Conservation (phyloP, 2,329 filamentous ascomycete species). For the Exserohilum turcica region DNA sequence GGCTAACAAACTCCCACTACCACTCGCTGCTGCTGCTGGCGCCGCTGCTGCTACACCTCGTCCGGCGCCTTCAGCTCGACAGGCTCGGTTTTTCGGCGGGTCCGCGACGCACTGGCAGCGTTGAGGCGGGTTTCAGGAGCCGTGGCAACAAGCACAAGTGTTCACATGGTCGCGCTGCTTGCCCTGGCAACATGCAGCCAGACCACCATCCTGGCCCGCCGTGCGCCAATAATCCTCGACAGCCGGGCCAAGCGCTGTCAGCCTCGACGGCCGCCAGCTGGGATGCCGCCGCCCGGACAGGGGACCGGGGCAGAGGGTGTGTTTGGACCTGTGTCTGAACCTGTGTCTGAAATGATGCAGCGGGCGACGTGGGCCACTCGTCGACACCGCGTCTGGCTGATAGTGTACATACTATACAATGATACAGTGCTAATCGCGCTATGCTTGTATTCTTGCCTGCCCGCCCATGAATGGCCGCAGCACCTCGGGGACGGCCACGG, state of each 20-base stretch:
- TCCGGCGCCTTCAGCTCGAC: conserved; percentile 18
- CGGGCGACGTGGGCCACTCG: no score
- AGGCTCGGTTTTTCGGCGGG: conserved; percentile 10
- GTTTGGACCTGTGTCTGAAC: no score
- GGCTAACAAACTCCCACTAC: conserved; percentile 20
- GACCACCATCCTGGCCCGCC: conserved; percentile 10
- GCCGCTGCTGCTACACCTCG: no score
- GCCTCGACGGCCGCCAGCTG: conserved; percentile 32
- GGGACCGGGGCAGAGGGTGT: conserved; percentile 5
- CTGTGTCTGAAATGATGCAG: no score
- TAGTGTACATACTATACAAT: conserved; percentile 16
- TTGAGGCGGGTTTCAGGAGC: conserved; percentile 36
- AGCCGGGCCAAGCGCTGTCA: conserved; percentile 37
- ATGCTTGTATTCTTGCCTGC: conserved; percentile 39
- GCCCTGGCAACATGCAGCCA: conserved; percentile 21
- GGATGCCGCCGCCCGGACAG: conserved; percentile 20
- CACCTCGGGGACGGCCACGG: conserved; percentile 77
- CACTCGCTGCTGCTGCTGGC: no score
- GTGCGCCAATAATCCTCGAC: conserved; percentile 38
- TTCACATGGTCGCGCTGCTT: conserved; percentile 29
- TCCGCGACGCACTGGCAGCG: conserved; percentile 12
- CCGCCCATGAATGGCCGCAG: conserved; percentile 82
- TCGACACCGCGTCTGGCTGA: conserved; percentile 3
- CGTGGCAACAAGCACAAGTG: conserved; percentile 23
- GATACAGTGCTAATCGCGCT: conserved; percentile 15